Conservation (phyloP, 495 filamentous ascomycete genomes). For the Immersiella caudata region DNA sequence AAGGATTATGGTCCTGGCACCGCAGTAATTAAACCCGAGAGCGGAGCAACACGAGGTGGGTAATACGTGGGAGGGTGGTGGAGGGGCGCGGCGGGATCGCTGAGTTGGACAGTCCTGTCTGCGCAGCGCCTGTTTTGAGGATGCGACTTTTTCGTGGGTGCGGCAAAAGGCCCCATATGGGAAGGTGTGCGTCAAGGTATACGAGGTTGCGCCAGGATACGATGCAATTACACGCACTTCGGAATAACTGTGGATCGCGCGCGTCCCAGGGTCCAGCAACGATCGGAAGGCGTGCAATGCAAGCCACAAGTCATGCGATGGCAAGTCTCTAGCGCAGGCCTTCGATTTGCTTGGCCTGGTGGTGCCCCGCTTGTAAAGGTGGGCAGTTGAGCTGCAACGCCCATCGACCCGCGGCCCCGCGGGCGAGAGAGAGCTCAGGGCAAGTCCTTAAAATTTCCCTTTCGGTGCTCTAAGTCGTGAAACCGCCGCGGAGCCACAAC, state of each 20-base stretch:
- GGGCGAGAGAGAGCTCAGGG: too few relatives aligned
- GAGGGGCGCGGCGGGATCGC: not conserved
- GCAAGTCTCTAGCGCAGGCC: not conserved
- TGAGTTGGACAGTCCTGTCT: not conserved
- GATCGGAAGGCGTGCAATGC: not conserved
- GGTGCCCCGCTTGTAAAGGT: too few relatives aligned
- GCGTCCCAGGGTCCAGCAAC: not conserved
- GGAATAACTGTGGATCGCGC: not conserved
- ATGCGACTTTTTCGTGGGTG: not conserved
- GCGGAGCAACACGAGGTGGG: not conserved
- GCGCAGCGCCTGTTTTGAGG: not conserved
- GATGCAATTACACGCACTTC: not conserved
- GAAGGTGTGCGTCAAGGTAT: conserved; percentile 3
- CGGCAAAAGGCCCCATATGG: not conserved
- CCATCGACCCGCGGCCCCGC: not conserved
- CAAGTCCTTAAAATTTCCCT: too few relatives aligned
- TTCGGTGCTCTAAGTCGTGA: not conserved
- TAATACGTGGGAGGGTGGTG: not conserved
- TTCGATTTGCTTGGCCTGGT: not conserved
- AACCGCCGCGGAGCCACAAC: not conserved
- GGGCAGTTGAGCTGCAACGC: not conserved
- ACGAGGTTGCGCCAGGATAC: not conserved
- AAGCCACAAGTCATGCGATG: not conserved
- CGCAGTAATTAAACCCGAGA: not conserved
- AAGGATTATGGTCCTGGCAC: not conserved